Evolutionary conservation across 176 grass and related monocot species (phyloP).

Genomic region (Hordeum vulgare): DNA sequence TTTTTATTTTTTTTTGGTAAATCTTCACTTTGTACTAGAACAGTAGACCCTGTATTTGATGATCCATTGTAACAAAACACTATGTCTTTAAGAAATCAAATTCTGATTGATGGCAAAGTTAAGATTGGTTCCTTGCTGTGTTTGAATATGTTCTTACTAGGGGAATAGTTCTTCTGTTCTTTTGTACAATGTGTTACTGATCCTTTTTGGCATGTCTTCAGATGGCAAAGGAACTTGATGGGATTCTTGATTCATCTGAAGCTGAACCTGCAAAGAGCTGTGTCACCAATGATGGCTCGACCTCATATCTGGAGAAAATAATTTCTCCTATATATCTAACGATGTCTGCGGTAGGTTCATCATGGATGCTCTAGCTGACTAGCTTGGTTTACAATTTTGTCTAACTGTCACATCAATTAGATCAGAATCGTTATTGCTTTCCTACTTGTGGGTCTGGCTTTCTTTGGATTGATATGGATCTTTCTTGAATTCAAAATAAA

Average conservation of each 20-base stretch:
- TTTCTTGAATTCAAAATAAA: not conserved
- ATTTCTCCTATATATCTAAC: conserved; percentile 87
- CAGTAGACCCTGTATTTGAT: not conserved
- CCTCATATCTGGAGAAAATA: conserved; percentile 67
- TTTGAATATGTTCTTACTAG: not conserved
- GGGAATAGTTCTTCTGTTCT: not conserved
- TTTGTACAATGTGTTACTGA: not conserved
- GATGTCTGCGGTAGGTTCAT: conserved; percentile 50
- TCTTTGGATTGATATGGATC: not conserved
- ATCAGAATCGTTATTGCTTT: not conserved
- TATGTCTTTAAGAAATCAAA: not conserved
- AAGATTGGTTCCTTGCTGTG: not conserved
- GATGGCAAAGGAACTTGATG: conserved; percentile 96
- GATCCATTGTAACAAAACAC: not conserved
- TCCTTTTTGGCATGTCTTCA: conserved; percentile 27
- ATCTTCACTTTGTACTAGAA: not conserved
- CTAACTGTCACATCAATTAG: not conserved
- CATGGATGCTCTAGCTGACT: conserved; percentile 6
- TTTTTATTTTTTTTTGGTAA: not conserved
- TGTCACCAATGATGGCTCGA: conserved; percentile 35
- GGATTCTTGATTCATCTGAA: conserved; percentile 82
- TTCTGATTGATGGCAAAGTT: not conserved
- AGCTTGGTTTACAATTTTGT: conserved; percentile 24
- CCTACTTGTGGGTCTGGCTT: not conserved
- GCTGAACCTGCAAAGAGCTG: conserved; percentile 58